phyloP scores from a whole-genome alignment of 78 protist species.

The Chrysochromulina tobinii region DNA sequence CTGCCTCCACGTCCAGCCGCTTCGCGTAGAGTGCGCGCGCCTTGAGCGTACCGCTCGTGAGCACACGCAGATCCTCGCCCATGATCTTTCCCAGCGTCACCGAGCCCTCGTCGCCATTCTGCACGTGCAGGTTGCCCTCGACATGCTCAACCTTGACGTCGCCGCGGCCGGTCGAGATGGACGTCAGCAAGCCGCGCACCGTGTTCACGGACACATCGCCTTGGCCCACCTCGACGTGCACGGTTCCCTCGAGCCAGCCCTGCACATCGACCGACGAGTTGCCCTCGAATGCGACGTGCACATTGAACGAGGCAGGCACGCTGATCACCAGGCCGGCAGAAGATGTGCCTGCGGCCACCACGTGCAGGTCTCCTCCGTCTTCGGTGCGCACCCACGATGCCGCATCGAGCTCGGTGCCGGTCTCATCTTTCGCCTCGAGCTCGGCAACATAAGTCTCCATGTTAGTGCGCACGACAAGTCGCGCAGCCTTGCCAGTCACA shows the following conservation, averaged over 20 bases:
- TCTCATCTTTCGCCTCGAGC: background rate
- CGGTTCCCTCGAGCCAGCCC: background rate
- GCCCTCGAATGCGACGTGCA: background rate
- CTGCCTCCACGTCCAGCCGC: background rate
- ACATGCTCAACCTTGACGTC: background rate
- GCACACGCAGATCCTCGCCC: background rate
- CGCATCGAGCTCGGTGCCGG: background rate
- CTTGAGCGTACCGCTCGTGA: background rate
- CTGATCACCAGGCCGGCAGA: background rate
- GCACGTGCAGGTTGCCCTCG: background rate
- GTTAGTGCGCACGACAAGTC: background rate
- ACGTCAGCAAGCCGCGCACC: background rate
- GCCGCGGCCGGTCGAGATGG: background rate
- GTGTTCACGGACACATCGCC: background rate
- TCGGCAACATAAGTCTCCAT: background rate
- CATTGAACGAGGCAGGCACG: background rate
- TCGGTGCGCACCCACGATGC: background rate
- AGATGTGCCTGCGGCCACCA: background rate
- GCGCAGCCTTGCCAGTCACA: background rate
- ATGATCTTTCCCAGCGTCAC: background rate
- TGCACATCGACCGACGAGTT: background rate
- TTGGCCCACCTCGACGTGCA: background rate
- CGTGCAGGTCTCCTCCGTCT: background rate
- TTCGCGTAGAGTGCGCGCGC: background rate
- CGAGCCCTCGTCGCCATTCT: background rate